A percentile compares a stretch with the other conserved stretches of the same genome.
Evolutionary conservation across 805 yeast genomes (phyloP).

Genomic region (Candida maltosa): DNA sequence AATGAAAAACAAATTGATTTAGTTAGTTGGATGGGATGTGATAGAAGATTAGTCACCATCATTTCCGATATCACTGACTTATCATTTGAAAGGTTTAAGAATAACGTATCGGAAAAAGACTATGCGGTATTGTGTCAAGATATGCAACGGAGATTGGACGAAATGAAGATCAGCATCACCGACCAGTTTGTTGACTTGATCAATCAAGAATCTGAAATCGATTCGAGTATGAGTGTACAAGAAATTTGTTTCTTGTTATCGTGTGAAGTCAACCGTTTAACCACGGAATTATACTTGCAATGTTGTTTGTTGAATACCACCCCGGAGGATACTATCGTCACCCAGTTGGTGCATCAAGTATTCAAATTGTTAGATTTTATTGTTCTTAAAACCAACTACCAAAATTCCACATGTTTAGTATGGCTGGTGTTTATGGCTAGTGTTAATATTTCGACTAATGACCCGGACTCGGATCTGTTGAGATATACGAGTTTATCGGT

Average conservation of each 20-base stretch:
- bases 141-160: conserved; percentile 13
- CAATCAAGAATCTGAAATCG: background rate
- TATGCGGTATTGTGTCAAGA: conserved; percentile 13
- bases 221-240: conserved; percentile 11
- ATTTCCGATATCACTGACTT: conserved; percentile 31
- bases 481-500: conserved; percentile 21
- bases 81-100: conserved; percentile 21
- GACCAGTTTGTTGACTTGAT: conserved; percentile 6
- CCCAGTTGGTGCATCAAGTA: conserved; percentile 13
- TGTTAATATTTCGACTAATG: conserved; percentile 20
- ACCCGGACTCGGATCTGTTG: conserved; percentile 22
- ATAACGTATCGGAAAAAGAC: conserved; percentile 11
- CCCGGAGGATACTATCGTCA: conserved; percentile 18
- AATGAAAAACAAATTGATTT: conserved; percentile 5
- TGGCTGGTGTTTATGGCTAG: conserved; percentile 27
- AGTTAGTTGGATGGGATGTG: conserved; percentile 34
- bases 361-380: conserved; percentile 20
- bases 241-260: conserved; percentile 24
- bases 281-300: conserved; percentile 21
- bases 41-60: conserved; percentile 17
- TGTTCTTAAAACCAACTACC: conserved; percentile 21
- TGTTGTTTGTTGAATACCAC: conserved; percentile 23
- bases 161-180: conserved; percentile 12
- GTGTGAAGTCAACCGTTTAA: conserved; percentile 23
- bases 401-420: conserved; percentile 27